Evolutionary conservation across 208 protist species (phyloP).

Genomic region (Leishmania tarentolae): DNA sequence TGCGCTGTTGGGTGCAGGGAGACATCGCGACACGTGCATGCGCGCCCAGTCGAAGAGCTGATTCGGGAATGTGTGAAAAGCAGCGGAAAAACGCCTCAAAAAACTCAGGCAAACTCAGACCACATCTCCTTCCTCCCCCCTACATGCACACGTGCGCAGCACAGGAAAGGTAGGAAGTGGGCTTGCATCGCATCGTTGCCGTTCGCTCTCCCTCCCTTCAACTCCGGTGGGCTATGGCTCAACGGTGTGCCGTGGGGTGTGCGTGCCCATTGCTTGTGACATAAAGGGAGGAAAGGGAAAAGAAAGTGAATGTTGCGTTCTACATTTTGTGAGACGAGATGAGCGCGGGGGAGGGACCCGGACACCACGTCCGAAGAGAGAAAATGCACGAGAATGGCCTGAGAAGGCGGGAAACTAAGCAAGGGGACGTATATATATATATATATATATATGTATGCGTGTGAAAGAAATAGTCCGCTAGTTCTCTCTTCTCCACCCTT

Average conservation of each 20-base stretch:
- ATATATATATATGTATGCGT: not conserved
- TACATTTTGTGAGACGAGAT: not conserved
- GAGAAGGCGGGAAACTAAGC: not conserved
- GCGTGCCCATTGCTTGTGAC: not conserved
- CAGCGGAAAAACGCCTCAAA: not conserved
- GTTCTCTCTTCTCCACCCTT: not conserved
- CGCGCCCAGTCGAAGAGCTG: not conserved
- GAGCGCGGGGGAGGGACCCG: not conserved
- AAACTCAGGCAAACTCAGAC: not conserved
- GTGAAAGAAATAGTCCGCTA: not conserved
- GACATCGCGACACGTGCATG: not conserved
- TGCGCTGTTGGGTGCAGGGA: not conserved
- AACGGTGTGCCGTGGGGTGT: not conserved
- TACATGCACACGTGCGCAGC: not conserved
- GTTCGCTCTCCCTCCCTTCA: not conserved
- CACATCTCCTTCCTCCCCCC: not conserved
- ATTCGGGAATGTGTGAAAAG: not conserved
- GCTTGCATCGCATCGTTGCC: not conserved
- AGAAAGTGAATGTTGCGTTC: not conserved
- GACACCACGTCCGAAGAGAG: not conserved
- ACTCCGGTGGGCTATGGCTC: not conserved
- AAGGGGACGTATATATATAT: not conserved
- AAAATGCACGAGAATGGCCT: not conserved
- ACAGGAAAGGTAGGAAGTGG: not conserved
- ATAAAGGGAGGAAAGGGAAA: not conserved